Evolutionary conservation across 108 stramenopile species (phyloP).

Genomic region (Nannochloropsis gaditana): DNA sequence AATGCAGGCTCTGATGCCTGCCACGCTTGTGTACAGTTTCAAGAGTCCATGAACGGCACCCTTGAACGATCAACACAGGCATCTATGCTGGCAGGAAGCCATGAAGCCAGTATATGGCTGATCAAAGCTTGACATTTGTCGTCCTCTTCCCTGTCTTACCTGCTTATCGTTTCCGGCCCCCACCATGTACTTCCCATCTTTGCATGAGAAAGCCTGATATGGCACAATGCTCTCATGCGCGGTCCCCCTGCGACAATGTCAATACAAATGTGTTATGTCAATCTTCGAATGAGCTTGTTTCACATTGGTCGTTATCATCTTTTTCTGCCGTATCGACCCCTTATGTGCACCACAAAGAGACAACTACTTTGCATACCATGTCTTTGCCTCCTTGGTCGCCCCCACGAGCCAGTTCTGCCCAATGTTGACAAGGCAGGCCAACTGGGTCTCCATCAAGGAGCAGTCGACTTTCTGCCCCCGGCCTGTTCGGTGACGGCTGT

Average conservation of each 20-base stretch:
- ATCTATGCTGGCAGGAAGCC: too few species aligned
- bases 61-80: too few species aligned
- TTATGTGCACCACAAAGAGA: too few species aligned
- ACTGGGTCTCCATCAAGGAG: conserved; percentile 24
- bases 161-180: conserved; percentile 24
- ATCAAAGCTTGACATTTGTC: not conserved
- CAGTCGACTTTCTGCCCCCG: not conserved
- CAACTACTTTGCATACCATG: not conserved
- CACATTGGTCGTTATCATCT: too few species aligned
- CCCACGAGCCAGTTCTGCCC: not conserved
- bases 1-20: too few species aligned
- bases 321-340: too few species aligned
- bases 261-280: not conserved
- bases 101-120: too few species aligned
- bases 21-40: too few species aligned
- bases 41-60: too few species aligned
- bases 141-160: not conserved
- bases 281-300: too few species aligned
- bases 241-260: not conserved
- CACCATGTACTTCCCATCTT: conserved; percentile 20
- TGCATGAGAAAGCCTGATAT: conserved; percentile 20
- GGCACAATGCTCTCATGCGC: conserved; percentile 28
- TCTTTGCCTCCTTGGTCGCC: not conserved
- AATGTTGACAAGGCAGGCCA: not conserved
- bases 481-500: not conserved